phyloP scores from a whole-genome alignment of 305 asterid species.

The Ajuga reptans region DNA sequence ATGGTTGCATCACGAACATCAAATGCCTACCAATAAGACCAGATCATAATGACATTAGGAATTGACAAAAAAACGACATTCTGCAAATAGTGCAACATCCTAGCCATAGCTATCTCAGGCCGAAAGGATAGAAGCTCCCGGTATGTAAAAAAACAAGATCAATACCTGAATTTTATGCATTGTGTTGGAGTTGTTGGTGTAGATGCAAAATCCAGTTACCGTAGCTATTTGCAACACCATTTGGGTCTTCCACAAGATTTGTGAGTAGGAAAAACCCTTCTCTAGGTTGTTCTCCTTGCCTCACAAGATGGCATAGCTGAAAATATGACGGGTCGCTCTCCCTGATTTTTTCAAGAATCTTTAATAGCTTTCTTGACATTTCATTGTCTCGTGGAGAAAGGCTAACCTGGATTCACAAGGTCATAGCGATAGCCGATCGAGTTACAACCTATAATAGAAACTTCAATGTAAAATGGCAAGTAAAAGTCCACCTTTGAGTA shows the following conservation, averaged over 20 bases:
- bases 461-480: not conserved
- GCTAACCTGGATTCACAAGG: conserved; percentile 44
- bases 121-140: not conserved
- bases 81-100: no score
- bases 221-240: conserved; percentile 58
- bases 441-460: conserved; percentile 9
- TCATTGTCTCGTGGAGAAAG: conserved; percentile 53
- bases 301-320: conserved; percentile 65
- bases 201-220: conserved; percentile 71
- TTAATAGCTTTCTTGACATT: conserved; percentile 56
- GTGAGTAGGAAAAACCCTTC: conserved; percentile 70
- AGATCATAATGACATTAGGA: conserved; percentile 11
- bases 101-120: not conserved
- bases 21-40: conserved; percentile 9
- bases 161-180: conserved; percentile 48
- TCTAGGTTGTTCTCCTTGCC: conserved; percentile 93
- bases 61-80: not conserved
- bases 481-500: conserved; percentile 49
- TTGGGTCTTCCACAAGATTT: conserved; percentile 67
- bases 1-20: not conserved
- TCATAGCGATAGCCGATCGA: not conserved
- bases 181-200: conserved; percentile 73
- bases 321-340: conserved; percentile 61
- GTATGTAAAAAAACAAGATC: not conserved
- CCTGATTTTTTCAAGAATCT: conserved; percentile 41